Evolutionary conservation across 257 asterid species (phyloP), one percentile per base, ranked within the genome.

Genomic region (Capsicum chinense): DNA sequence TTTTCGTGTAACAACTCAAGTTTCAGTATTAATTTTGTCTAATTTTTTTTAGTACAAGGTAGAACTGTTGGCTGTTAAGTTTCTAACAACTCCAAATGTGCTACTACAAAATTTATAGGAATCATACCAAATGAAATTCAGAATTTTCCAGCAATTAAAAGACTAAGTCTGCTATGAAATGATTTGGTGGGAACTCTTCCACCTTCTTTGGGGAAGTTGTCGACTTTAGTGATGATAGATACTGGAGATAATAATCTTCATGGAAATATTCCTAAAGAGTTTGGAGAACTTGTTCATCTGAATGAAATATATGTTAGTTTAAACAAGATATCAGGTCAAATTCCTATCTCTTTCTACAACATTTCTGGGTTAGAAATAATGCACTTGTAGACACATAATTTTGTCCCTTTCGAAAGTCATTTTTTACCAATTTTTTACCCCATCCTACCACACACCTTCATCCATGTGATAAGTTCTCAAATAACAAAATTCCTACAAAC

Each of bases 261-360:
- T 59, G 83, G 57, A 6, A 80, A 0, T 35, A 69, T 86, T 26
- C 92, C 88, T 9, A 68, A n/a, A 84, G 86, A 81, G 59, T 35
- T 86, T 42, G 85, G 86, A 67, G 64, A 83, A 9, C 83, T 86
- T 26, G 1, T 82, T n/a, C 50, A 69, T 1, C 56, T 88, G 63
- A 50, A 79, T 3, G n/a, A 7, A 90, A 87, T 83, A 64, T 44
- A 79, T 83, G 15, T 80, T 83, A 10, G 57, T 9, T 79, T n/a
- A 58, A 26, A 79, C 14, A 56, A 47, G 44, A 59, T 90, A 21
- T n/a, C 68, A 58, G 91, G 91, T 12, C 66, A 84, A 14, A 85
- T 90, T 17, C 88, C 82, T 0, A 0, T 0, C 6, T 82, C 67
- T 2, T 1, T 88, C 13, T 85, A 84, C 59, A 88, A 88, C 88